Conservation (phyloP, 768 basidiomycete genomes). For the Amanita molliuscula region DNA sequence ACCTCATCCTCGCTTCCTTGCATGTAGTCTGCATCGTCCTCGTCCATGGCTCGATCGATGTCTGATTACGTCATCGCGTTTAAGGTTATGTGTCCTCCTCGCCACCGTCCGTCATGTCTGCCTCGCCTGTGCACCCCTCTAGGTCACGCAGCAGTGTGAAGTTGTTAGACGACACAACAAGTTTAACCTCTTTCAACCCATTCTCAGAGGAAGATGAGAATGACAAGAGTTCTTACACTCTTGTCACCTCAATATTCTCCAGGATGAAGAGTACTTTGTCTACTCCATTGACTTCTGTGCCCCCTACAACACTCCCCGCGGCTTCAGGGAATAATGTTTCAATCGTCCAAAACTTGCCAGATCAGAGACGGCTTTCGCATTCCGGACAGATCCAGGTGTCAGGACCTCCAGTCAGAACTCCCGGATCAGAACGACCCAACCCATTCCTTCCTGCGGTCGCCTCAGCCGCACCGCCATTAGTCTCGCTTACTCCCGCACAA, state of each 20-base stretch:
- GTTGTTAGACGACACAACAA: slow-evolving; percentile 49
- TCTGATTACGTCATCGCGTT: slow-evolving; percentile 17
- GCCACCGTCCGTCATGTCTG: slow-evolving; percentile 11
- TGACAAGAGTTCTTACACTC: slow-evolving; percentile 77
- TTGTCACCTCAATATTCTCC: slow-evolving; percentile 73
- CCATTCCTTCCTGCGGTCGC: slow-evolving; percentile 44
- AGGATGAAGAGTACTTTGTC: slow-evolving; percentile 75
- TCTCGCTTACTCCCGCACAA: slow-evolving; percentile 79
- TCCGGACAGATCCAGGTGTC: slow-evolving; percentile 36
- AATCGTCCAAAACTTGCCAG: slow-evolving; percentile 19
- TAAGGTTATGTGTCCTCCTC: slow-evolving; percentile 6
- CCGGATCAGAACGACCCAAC: slow-evolving; percentile 44
- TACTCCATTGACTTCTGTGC: slow-evolving; percentile 49
- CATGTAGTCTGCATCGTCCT: slow-evolving; percentile 93
- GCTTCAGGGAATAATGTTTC: slow-evolving; percentile 20
- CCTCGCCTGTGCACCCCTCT: slow-evolving; percentile 31
- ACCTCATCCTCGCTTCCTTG: slow-evolving; percentile 84
- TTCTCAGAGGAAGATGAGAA: slow-evolving; percentile 92
- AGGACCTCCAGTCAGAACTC: slow-evolving; percentile 34
- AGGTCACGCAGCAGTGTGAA: slow-evolving; percentile 57
- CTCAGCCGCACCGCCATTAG: slow-evolving; percentile 67
- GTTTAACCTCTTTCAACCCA: slow-evolving; percentile 82
- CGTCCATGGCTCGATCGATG: slow-evolving; percentile 49
- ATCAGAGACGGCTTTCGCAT: slow-evolving; percentile 52
- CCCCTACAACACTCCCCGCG: slow-evolving; percentile 26